Conservation (phyloP, 2,329 filamentous ascomycete genomes). For the Exophiala sp. region DNA sequence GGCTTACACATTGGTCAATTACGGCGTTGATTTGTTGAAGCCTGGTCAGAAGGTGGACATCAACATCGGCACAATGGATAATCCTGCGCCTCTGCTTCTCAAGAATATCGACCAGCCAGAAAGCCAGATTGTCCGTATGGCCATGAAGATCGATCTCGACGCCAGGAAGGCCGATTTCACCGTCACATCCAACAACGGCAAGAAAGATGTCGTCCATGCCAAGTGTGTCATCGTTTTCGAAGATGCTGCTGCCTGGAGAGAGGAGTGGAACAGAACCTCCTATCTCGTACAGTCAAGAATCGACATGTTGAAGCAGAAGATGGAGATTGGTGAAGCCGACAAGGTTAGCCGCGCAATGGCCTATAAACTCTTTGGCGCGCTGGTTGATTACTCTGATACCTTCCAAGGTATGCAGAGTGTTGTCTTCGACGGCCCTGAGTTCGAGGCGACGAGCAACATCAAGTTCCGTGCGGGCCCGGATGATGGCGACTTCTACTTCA, state of each 20-base stretch:
- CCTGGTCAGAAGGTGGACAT: conserved; percentile 29
- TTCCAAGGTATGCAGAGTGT: conserved; percentile 37
- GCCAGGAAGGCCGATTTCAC: conserved; percentile 28
- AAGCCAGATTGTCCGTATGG: conserved; percentile 24
- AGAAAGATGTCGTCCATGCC: conserved; percentile 30
- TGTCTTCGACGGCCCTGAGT: conserved; percentile 33
- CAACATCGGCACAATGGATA: conserved; percentile 30
- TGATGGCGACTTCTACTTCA: conserved; percentile 34
- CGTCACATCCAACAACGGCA: conserved; percentile 27
- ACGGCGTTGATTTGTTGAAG: conserved; percentile 35
- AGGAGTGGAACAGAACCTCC: conserved; percentile 31
- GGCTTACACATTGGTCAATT: conserved; percentile 59
- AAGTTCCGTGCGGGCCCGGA: conserved; percentile 30
- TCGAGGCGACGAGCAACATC: conserved; percentile 36
- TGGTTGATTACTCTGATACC: conserved; percentile 34
- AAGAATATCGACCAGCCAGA: conserved; percentile 30
- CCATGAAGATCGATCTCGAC: conserved; percentile 27
- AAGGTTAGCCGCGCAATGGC: conserved; percentile 33
- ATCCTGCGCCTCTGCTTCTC: conserved; percentile 27
- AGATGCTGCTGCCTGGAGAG: conserved; percentile 29
- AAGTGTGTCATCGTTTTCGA: conserved; percentile 32
- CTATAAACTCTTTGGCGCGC: conserved; percentile 35
- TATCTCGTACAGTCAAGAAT: conserved; percentile 34
- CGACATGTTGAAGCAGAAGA: conserved; percentile 30
- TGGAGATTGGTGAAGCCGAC: conserved; percentile 31